Evolutionary conservation across 192 early-diverging fungal genomes (phyloP).

Genomic region (Geranomyces variabilis): DNA sequence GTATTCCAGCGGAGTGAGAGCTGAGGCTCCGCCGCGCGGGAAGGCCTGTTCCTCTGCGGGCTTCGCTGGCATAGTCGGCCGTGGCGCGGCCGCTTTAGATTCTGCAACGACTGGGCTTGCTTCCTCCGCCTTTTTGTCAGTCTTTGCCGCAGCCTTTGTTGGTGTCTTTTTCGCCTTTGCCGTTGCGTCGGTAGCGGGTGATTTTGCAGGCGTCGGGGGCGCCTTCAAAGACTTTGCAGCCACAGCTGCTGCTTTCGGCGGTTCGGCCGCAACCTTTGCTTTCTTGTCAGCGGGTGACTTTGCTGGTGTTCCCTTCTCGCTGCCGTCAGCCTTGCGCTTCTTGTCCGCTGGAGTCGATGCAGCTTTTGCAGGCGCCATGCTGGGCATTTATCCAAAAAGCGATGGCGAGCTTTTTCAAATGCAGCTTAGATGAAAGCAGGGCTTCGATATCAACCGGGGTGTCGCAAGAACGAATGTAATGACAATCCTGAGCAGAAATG

Average conservation of each 20-base stretch:
- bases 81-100: background rate
- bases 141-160: too few species aligned
- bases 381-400: background rate
- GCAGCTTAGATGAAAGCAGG: too few species aligned
- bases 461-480: too few species aligned
- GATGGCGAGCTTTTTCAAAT: too few species aligned
- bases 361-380: conserved; percentile 3
- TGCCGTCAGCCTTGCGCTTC: background rate
- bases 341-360: background rate
- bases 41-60: conserved; percentile 60
- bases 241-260: too few species aligned
- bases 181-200: too few species aligned
- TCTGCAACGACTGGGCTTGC: background rate
- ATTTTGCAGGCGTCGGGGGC: too few species aligned
- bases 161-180: too few species aligned
- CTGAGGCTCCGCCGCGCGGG: conserved; percentile 81
- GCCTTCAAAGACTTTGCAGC: too few species aligned
- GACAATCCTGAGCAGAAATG: too few species aligned
- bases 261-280: background rate
- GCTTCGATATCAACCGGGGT: too few species aligned
- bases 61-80: background rate
- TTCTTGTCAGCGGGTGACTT: background rate
- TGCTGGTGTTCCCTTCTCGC: background rate
- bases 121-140: too few species aligned
- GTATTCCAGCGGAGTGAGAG: conserved; percentile 81